Evolutionary conservation across 371 early-diverging fungal genomes (phyloP), one percentile per base, ranked within the genome.

Genomic region (Mortierella sp.): DNA sequence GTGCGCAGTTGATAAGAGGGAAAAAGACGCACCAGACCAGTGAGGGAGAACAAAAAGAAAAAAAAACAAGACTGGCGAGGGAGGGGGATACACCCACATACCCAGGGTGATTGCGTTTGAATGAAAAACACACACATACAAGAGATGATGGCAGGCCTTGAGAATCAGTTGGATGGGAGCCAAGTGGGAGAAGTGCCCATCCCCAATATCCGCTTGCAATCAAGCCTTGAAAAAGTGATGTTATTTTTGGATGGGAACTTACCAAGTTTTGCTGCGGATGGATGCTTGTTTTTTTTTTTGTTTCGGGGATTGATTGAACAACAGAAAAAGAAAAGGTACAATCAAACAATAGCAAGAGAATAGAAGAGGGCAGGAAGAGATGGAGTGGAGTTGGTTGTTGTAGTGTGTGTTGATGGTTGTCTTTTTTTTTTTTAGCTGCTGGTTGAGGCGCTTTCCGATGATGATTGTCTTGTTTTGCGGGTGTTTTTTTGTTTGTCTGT

Each of bases 201-300:
- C 32, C 6, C 27, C 35, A 21, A 56, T 75, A 46, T 21, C 21
- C 41, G 32, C 43, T 8, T 44, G 29, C 14, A 16, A 54, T 55
- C 54, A n/a, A 71, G 18, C 8, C 6, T 38, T n/a, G 46, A 32
- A 55, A 72, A 72, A 27, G 43, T 38, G 60, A n/a, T 41, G 44
- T 60, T 43, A 44, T 46, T 48, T 72, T 21, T 24, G 21, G 68
- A 65, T 38, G 38, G 21, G 38, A 10, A 38, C 78, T 77, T 77
- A 77, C 78, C 72, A 71, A 72, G 51, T 32, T 16, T 14, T 24
- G 43, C 38, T 60, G 68, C 44, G 27, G 60, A 72, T 72, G 70
- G 49, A 72, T 77, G 51, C 41, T 41, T 41, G 41, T 41, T 29
- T 29, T 18, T 35, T 35, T 49, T 49, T 29, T 29, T 32, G 41